Conservation (phyloP, 306 rosid species). For the Hippophae rhamnoides region DNA sequence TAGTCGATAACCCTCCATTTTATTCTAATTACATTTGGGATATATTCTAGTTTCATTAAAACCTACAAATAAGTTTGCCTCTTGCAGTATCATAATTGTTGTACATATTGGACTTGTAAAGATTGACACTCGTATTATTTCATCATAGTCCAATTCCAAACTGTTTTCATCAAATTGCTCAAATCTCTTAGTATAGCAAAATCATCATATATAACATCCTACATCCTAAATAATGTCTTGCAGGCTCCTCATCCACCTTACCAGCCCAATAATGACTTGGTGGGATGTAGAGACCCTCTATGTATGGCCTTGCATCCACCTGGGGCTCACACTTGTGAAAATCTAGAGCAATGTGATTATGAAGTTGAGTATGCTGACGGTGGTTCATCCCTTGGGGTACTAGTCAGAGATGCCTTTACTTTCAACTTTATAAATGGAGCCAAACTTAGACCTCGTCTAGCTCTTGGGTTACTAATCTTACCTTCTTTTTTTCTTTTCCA, state of each 20-base stretch:
- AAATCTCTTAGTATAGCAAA: neutral
- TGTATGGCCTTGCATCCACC: conserved; percentile 56
- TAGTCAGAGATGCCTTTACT: conserved; percentile 53
- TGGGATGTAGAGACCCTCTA: conserved; percentile 56
- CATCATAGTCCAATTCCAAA: no score
- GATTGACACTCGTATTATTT: no score
- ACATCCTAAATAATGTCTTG: neutral
- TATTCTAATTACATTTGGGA: no score
- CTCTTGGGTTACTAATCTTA: conserved; percentile 59
- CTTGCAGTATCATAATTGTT: no score
- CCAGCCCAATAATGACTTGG: conserved; percentile 62
- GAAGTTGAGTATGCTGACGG: conserved; percentile 80
- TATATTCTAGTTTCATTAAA: no score
- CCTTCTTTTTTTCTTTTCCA: neutral
- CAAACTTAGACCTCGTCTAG: conserved; percentile 50
- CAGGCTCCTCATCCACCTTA: conserved; percentile 83
- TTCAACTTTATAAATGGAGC: conserved; percentile 57
- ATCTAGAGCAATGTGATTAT: conserved; percentile 74
- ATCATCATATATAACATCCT: neutral
- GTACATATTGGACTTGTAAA: no score
- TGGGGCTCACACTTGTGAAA: conserved; percentile 38
- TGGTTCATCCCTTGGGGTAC: conserved; percentile 72
- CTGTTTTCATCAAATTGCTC: neutral
- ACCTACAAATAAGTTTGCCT: no score
- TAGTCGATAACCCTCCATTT: no score